Conservation (phyloP, 2,329 filamentous ascomycete species). For the Pestalotiopsis sp. region DNA sequence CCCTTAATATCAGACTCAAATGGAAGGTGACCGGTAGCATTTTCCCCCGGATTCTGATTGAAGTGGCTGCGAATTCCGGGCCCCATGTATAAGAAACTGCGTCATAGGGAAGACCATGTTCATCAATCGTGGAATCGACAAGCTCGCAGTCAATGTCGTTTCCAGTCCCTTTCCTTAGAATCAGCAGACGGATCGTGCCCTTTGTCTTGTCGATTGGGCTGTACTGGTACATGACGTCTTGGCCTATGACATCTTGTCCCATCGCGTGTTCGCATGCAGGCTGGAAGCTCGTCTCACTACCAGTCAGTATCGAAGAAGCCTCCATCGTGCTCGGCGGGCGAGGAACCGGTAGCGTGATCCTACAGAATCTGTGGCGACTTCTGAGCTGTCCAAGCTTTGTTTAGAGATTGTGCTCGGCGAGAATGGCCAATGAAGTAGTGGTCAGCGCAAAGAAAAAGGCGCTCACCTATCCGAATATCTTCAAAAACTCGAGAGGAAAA, state of each 20-base stretch:
- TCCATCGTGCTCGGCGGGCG: too few species aligned
- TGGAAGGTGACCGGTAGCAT: not conserved
- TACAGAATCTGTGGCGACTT: too few species aligned
- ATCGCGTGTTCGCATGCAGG: too few species aligned
- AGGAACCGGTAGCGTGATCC: too few species aligned
- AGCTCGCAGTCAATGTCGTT: not conserved
- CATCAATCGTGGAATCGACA: not conserved
- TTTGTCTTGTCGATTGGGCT: not conserved
- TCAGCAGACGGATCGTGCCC: not conserved
- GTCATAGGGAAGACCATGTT: not conserved
- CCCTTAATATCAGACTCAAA: not conserved
- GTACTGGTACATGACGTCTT: not conserved
- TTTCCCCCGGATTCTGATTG: not conserved
- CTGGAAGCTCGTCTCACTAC: too few species aligned
- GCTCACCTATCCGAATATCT: too few species aligned
- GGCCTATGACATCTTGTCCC: not conserved
- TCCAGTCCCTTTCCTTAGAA: not conserved
- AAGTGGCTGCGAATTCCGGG: not conserved
- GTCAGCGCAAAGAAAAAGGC: too few species aligned
- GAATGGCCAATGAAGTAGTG: too few species aligned
- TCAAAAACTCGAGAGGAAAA: too few species aligned
- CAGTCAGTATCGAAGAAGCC: too few species aligned
- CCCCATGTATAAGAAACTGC: slow-evolving; percentile 2
- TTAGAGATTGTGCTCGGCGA: too few species aligned
- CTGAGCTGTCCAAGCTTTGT: too few species aligned